Evolutionary conservation across 768 basidiomycete genomes (phyloP).

Genomic region (Coprinopsis sp.): DNA sequence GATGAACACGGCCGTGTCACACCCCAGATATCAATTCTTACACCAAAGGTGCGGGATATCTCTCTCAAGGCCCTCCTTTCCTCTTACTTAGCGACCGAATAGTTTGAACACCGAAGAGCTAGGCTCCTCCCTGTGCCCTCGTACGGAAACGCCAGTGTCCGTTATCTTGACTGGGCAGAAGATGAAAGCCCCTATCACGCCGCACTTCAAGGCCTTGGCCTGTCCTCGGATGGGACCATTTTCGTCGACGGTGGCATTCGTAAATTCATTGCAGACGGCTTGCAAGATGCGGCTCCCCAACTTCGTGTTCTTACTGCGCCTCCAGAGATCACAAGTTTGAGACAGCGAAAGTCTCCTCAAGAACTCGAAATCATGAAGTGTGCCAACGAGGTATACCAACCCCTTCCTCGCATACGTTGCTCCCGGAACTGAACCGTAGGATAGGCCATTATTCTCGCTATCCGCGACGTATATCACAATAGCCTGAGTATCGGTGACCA

Average conservation of each 20-base stretch:
- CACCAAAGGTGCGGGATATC: conserved; percentile 43
- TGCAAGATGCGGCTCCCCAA: conserved; percentile 35
- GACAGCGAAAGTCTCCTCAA: conserved; percentile 69
- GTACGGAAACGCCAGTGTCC: conserved; percentile 26
- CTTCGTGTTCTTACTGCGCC: conserved; percentile 45
- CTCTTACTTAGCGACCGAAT: too few species aligned
- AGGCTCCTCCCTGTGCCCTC: conserved; percentile 52
- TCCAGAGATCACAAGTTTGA: conserved; percentile 48
- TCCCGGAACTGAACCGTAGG: not conserved
- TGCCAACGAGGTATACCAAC: conserved; percentile 62
- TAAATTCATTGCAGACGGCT: conserved; percentile 61
- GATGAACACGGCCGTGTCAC: conserved; percentile 18
- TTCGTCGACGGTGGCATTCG: conserved; percentile 59
- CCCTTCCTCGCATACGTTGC: not conserved
- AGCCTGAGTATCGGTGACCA: conserved; percentile 66
- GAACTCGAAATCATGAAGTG: conserved; percentile 73
- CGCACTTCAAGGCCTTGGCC: conserved; percentile 29
- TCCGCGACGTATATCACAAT: conserved; percentile 58
- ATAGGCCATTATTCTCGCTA: conserved; percentile 74
- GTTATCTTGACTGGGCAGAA: conserved; percentile 61
- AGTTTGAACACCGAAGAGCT: conserved; percentile 73
- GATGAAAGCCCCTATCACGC: conserved; percentile 60
- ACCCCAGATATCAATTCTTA: conserved; percentile 56
- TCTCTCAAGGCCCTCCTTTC: not conserved
- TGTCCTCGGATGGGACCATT: conserved; percentile 31